These are phyloP conservation scores for Ceratocystis eucalypticola DNA, from an alignment of 2,329 filamentous ascomycete genomes.

Conservation along the genomic window DNA sequence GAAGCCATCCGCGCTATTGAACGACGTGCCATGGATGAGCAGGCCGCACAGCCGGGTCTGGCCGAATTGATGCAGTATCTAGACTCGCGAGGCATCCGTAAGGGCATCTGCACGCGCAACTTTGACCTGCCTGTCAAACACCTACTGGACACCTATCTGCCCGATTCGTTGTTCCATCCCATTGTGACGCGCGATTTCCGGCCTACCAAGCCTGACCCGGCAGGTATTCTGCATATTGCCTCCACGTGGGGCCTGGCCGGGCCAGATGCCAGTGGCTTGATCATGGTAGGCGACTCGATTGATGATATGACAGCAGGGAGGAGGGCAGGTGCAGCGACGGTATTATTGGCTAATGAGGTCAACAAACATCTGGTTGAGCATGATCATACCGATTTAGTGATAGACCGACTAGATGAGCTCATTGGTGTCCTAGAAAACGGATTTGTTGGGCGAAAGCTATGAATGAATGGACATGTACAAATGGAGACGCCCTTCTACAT, in stretches of 20 bases:
- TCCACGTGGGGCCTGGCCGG: constrained; percentile 50
- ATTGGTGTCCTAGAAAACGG: constrained; percentile 61
- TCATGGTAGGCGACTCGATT: constrained; percentile 66
- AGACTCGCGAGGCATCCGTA: constrained; percentile 49
- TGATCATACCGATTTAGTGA: constrained; percentile 62
- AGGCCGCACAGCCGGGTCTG: constrained; percentile 72
- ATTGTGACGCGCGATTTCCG: constrained; percentile 73
- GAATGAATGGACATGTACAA: background rate
- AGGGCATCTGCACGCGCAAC: constrained; percentile 88
- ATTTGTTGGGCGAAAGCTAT: constrained; percentile 39
- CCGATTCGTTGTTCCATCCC: constrained; percentile 54
- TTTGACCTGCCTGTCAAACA: constrained; percentile 69
- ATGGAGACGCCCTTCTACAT: background rate
- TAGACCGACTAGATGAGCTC: constrained; percentile 60
- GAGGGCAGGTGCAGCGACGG: constrained; percentile 72
- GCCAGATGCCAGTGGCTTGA: constrained; percentile 35
- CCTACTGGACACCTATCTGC: constrained; percentile 61
- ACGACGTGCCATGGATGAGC: constrained; percentile 61
- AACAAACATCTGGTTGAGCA: constrained; percentile 58
- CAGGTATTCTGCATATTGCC: constrained; percentile 77
- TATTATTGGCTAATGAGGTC: constrained; percentile 73
- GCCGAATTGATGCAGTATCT: constrained; percentile 69
- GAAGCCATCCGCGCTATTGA: constrained; percentile 68
- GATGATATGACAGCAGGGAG: constrained; percentile 88
- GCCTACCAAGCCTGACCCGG: constrained; percentile 77